A percentile compares a stretch with the other conserved stretches of the same genome.
phyloP scores from a whole-genome alignment of 805 yeast species.

The Komagataella ulmi region DNA sequence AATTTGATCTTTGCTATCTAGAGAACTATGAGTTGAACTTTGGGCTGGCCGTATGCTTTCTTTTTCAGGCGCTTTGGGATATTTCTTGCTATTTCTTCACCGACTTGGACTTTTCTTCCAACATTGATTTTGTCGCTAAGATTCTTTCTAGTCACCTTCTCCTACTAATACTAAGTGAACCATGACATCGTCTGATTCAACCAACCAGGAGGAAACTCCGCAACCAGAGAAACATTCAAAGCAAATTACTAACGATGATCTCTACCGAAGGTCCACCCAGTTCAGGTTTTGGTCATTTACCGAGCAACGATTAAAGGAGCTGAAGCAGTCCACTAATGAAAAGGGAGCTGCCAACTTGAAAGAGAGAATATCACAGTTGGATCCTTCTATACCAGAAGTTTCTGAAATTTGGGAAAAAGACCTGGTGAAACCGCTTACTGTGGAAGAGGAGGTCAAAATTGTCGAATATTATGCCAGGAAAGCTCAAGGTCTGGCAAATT shows the following conservation, averaged over 20 bases:
- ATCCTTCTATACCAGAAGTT: constrained; percentile 8
- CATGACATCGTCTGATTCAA: background rate
- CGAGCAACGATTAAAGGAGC: constrained; percentile 33
- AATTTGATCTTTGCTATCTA: background rate
- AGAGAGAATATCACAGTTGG: constrained; percentile 10
- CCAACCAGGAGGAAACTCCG: background rate
- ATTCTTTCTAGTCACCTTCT: background rate
- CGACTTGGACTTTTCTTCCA: background rate
- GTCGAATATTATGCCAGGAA: constrained; percentile 63
- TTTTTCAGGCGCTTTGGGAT: no score
- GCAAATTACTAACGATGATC: constrained; percentile 64
- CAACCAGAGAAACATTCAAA: constrained; percentile 3
- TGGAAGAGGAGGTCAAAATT: constrained; percentile 59
- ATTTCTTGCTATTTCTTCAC: no score
- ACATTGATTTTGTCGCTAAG: background rate
- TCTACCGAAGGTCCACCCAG: constrained; percentile 80
- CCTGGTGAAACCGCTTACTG: constrained; percentile 30
- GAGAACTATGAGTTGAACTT: background rate
- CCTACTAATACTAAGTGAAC: background rate
- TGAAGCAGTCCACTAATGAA: constrained; percentile 36
- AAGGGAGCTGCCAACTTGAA: constrained; percentile 32
- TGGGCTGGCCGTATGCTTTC: no score
- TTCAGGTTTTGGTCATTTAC: constrained; percentile 80
- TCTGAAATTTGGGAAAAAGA: constrained; percentile 7
- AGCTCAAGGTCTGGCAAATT: constrained; percentile 54